Conservation (phyloP, 2,329 filamentous ascomycete species). For the Amylocarpus encephaloides region DNA sequence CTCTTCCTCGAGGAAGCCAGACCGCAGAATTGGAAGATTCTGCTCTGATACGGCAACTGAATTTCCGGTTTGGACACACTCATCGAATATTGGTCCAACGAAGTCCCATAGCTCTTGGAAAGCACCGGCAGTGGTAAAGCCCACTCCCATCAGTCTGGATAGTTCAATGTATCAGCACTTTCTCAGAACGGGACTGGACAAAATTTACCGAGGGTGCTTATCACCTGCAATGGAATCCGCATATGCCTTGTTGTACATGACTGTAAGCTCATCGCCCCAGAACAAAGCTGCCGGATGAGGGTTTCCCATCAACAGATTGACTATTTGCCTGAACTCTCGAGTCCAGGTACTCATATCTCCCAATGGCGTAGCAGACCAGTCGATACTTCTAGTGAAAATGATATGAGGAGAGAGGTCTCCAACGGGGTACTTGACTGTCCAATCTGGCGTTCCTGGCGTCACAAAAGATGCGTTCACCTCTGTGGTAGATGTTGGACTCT, state of each 20-base stretch:
- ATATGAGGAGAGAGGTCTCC: conserved; percentile 62
- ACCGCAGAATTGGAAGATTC: conserved; percentile 63
- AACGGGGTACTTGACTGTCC: conserved; percentile 63
- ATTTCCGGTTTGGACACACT: conserved; percentile 61
- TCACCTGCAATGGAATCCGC: conserved; percentile 63
- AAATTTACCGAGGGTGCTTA: conserved; percentile 41
- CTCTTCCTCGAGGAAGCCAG: conserved; percentile 67
- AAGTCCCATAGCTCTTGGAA: conserved; percentile 72
- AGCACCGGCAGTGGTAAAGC: conserved; percentile 36
- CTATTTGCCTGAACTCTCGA: conserved; percentile 67
- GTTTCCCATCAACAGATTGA: conserved; percentile 73
- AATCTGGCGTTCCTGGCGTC: conserved; percentile 39
- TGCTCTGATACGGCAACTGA: conserved; percentile 79
- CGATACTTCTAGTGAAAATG: conserved; percentile 60
- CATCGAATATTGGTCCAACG: conserved; percentile 60
- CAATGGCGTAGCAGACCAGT: conserved; percentile 67
- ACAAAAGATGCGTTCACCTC: conserved; percentile 9
- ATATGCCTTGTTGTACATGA: conserved; percentile 68
- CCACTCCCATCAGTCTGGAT: conserved; percentile 60
- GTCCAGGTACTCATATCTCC: conserved; percentile 69
- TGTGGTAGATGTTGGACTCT: neutral
- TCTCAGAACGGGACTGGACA: too few relatives aligned
- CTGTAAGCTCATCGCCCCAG: conserved; percentile 61
- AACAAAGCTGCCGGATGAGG: conserved; percentile 70
- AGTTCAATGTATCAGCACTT: too few relatives aligned